Evolutionary conservation across 2,329 filamentous ascomycete genomes (phyloP).

Genomic region (Elsinoe fawcettii): DNA sequence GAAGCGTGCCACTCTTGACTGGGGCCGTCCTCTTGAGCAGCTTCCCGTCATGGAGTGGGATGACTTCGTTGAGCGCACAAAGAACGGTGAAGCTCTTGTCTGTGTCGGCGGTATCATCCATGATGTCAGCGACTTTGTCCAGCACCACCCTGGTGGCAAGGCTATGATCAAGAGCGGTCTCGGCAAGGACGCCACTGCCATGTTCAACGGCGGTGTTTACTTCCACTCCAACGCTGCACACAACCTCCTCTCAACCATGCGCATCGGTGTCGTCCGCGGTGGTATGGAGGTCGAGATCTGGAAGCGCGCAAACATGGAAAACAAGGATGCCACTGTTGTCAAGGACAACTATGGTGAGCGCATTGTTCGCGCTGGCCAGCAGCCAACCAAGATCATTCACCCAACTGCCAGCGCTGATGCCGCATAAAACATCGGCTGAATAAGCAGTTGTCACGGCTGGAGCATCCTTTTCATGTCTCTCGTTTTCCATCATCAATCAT

Average conservation of each 20-base stretch:
- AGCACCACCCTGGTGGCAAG: slow-evolving; percentile 84
- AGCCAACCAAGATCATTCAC: slow-evolving; percentile 74
- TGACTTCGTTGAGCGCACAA: slow-evolving; percentile 69
- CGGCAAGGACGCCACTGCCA: slow-evolving; percentile 80
- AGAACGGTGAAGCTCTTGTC: slow-evolving; percentile 68
- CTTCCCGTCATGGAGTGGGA: slow-evolving; percentile 82
- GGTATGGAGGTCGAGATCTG: slow-evolving; percentile 88
- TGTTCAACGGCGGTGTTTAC: slow-evolving; percentile 89
- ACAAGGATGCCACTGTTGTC: slow-evolving; percentile 71
- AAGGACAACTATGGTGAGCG: slow-evolving; percentile 74
- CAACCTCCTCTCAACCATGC: slow-evolving; percentile 81
- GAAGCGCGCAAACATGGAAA: slow-evolving; percentile 78
- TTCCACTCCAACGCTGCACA: slow-evolving; percentile 84
- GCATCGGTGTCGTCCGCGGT: slow-evolving; percentile 76
- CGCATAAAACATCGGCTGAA: slow-evolving; percentile 44
- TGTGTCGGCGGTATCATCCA: slow-evolving; percentile 79
- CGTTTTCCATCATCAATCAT: slow-evolving; percentile 12
- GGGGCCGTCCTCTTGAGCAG: slow-evolving; percentile 78
- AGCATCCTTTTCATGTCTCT: slow-evolving; percentile 6
- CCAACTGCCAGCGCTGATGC: slow-evolving; percentile 78
- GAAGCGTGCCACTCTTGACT: slow-evolving; percentile 73
- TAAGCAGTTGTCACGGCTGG: neutral
- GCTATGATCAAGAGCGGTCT: slow-evolving; percentile 74
- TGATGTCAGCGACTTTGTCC: slow-evolving; percentile 76
- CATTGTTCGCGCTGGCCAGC: slow-evolving; percentile 76